phyloP scores from a whole-genome alignment of 345 rosid genomes.

The Garcia nutans region DNA sequence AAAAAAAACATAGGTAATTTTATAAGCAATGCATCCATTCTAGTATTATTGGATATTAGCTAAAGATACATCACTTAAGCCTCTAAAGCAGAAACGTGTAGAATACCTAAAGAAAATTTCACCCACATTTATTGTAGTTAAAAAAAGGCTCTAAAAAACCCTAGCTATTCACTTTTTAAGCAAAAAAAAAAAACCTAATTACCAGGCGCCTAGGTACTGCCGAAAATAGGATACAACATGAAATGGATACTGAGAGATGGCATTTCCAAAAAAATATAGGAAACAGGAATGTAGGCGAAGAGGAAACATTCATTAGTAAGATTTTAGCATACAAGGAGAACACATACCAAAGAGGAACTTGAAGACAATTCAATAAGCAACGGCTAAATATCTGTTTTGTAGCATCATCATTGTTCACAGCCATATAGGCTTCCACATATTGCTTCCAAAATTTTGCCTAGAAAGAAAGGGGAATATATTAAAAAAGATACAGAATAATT shows the following conservation, averaged over 20 bases:
- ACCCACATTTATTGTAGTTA: not conserved
- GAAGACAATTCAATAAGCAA: slow-evolving; percentile 86
- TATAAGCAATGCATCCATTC: not conserved
- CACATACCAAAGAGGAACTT: slow-evolving; percentile 88
- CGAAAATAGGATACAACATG: too few species aligned
- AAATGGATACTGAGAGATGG: too few species aligned
- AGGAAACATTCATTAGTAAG: slow-evolving; percentile 3
- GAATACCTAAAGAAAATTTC: not conserved
- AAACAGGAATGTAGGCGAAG: not conserved
- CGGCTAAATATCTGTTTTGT: slow-evolving; percentile 91
- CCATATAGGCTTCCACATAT: slow-evolving; percentile 89
- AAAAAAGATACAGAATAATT: not conserved
- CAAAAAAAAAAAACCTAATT: not conserved
- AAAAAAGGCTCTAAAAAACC: not conserved
- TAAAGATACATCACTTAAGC: not conserved
- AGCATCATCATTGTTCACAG: slow-evolving; percentile 80
- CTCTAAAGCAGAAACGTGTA: not conserved
- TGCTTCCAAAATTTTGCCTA: slow-evolving; percentile 98
- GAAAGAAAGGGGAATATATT: slow-evolving; percentile 14
- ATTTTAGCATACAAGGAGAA: slow-evolving; percentile 1
- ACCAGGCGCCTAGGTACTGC: not conserved
- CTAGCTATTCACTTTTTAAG: not conserved
- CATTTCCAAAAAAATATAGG: too few species aligned
- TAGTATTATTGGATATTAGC: not conserved
- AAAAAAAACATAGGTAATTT: not conserved